Evolutionary conservation across 306 rosid species (phyloP), one percentile per base, ranked within the genome.

Genomic region (Vicia faba): DNA sequence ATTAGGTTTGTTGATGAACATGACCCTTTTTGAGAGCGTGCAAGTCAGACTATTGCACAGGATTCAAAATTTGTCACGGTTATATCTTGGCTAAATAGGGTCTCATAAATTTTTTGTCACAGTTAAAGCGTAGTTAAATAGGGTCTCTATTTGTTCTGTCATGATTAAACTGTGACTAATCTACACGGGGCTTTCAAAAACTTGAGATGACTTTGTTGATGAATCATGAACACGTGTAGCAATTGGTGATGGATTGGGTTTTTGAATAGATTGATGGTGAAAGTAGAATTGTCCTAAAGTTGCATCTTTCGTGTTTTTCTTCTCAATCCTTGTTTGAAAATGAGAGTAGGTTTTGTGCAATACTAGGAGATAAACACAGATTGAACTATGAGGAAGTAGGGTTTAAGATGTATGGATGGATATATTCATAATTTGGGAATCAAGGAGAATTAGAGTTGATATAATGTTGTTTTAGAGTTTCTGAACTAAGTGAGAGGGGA

Each of bases 211-310:
- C 38, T 33, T 1, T 33, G 40, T 11, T 9, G 23, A 11, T 69
- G 58, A 69, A 69, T 26, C 23, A 11, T 51, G 49, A 69, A 69
- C 36, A 54, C 66, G 10, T 63, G 54, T 56, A 70, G 68, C 20
- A 64, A 41, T 38, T 40, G 44, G 59, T 58, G 64, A 49, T 64
- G 69, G 29, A 70, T 53, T 59, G 50, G 12, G 36, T 64, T 73
- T 64, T 73, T 18, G 53, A 51, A 51, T 69, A 64, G 38, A 33
- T 33, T 5, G n/a, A 28, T 36, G 71, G 62, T 41, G 72, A 49
- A 57, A 51, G 63, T 56, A 13, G 68, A 65, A 45, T 41, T 76
- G 70, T 64, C 31, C 54, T 58, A 31, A 35, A 35, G 12, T 15
- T 62, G 28, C 40, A 45, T 31, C 44, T 67, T 71, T 61, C 19